Percentiles rank a stretch among this genome's conserved stretches.
Evolutionary conservation across 176 grass and related monocot species (phyloP).

Genomic region (Musa beccarii): DNA sequence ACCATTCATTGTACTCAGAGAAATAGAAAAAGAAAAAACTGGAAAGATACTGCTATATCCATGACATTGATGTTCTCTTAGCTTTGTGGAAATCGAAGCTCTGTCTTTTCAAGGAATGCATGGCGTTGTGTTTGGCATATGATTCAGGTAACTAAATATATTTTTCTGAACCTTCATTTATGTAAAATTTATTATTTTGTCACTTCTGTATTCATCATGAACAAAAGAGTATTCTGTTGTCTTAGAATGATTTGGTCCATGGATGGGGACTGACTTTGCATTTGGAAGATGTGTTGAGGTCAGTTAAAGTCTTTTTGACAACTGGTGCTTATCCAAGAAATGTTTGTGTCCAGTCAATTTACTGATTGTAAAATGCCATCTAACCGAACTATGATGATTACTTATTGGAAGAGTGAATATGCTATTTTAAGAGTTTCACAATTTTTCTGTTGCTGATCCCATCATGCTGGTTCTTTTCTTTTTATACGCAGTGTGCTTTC

Average conservation of each 20-base stretch:
- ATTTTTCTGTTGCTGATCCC: no score
- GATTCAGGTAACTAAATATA: background rate
- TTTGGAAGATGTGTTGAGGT: slow-evolving; percentile 11
- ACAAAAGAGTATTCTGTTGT: background rate
- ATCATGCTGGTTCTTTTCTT: background rate
- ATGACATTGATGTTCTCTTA: background rate
- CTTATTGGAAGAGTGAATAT: background rate
- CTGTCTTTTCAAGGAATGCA: background rate
- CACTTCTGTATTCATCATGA: background rate
- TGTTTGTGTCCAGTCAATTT: background rate
- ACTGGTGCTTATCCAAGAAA: background rate
- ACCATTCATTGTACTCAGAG: background rate
- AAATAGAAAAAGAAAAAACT: background rate
- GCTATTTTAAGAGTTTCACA: no score
- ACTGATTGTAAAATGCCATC: background rate
- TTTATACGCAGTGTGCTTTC: background rate
- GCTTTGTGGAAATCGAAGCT: slow-evolving; percentile 7
- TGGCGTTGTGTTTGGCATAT: slow-evolving; percentile 17
- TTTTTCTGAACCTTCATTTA: background rate
- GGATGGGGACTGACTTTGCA: slow-evolving; percentile 16
- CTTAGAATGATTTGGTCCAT: slow-evolving; percentile 9
- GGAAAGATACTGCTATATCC: background rate
- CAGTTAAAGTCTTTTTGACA: background rate
- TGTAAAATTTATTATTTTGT: background rate
- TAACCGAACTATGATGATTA: background rate